Evolutionary conservation across 2,329 filamentous ascomycete species (phyloP), one percentile per base, ranked within the genome.

Genomic region (Pseudocercospora cruenta): DNA sequence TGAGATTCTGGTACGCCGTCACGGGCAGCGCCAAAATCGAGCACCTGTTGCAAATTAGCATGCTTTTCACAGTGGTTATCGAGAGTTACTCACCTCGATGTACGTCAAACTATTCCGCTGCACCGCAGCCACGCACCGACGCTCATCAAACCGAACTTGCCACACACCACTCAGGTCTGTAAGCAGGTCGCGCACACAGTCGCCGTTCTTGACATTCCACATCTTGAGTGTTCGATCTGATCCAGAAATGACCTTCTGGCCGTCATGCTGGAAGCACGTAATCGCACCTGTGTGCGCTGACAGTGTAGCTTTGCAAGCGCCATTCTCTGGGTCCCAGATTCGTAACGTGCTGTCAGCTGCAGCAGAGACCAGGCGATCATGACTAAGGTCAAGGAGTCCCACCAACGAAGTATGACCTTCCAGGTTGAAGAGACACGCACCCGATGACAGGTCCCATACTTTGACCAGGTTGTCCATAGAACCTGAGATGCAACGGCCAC

Each of bases 401-500:
- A 99, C 95, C 14, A 99, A 88, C 10, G 96, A 91, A 19, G 90
- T 91, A 76, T 99, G 95, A 0, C 95, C 95, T 78, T 98, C 94
- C 0, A 99, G 86, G 0, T 93, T 97, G 79, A 94, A 91, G 10
- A 98, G 82, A 71, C 93, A 92, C 0, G 90, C 83, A 0, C 95
- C 95, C 1, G 91, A 95, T 31, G 93, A 89, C 14, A 99, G 85
- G 67, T 94, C 95, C 95, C 95, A 99, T 12, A 99, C 94, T 80
- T 97, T 98, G 76, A 99, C 95, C 70, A 94, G 86, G 69, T 95
- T 97, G 78, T 99, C 95, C 95, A 99, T 99, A 6, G 94, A 97
- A 12, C 95, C 95, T 69, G 94, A 97, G 69, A 99, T 98, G 80
- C 95, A 99, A 47, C 94, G 91, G 75, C 96, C 96, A 66, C 95